Evolutionary conservation across 169 alveolate genomes (phyloP).

Genomic region (Eimeria necatrix): DNA sequence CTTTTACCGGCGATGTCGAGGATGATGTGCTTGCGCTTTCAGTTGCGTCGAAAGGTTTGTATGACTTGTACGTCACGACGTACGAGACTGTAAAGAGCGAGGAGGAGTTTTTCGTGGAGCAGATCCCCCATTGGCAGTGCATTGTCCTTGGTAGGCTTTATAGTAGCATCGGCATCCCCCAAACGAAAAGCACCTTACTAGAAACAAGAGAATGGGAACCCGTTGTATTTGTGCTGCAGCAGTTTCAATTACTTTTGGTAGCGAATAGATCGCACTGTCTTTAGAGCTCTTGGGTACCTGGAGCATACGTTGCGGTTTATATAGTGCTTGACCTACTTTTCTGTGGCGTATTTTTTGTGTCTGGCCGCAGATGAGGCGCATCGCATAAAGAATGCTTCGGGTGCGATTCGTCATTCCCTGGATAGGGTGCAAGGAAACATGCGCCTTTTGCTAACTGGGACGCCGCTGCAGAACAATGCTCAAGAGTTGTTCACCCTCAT

Average conservation of each 20-base stretch:
- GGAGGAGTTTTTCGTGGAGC: slow-evolving; percentile 92
- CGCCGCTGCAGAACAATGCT: slow-evolving; percentile 97
- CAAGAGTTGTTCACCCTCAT: slow-evolving; percentile 96
- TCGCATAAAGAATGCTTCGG: slow-evolving; percentile 98
- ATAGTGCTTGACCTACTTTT: not conserved
- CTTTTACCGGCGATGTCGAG: too few relatives aligned
- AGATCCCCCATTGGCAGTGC: slow-evolving; percentile 80
- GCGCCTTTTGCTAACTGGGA: slow-evolving; percentile 97
- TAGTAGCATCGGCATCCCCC: too few relatives aligned
- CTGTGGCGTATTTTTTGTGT: slow-evolving; percentile 90
- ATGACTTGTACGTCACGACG: slow-evolving; percentile 94
- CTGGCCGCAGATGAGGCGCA: slow-evolving; percentile 99
- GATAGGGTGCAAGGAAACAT: slow-evolving; percentile 93
- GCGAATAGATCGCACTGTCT: not conserved
- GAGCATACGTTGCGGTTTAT: not conserved
- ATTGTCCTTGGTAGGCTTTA: slow-evolving; percentile 54
- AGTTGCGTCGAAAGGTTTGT: slow-evolving; percentile 87
- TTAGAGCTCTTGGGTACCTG: not conserved
- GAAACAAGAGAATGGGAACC: too few relatives aligned
- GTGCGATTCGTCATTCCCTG: slow-evolving; percentile 95
- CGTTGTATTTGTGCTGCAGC: not conserved
- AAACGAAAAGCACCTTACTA: too few relatives aligned
- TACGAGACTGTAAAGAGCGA: slow-evolving; percentile 95
- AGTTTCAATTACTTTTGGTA: not conserved
- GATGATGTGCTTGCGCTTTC: slow-evolving; percentile 63